Percentiles rank a stretch among this genome's conserved stretches.
phyloP scores from a whole-genome alignment of 768 basidiomycete species.

The Xerocomus potaroensis region DNA sequence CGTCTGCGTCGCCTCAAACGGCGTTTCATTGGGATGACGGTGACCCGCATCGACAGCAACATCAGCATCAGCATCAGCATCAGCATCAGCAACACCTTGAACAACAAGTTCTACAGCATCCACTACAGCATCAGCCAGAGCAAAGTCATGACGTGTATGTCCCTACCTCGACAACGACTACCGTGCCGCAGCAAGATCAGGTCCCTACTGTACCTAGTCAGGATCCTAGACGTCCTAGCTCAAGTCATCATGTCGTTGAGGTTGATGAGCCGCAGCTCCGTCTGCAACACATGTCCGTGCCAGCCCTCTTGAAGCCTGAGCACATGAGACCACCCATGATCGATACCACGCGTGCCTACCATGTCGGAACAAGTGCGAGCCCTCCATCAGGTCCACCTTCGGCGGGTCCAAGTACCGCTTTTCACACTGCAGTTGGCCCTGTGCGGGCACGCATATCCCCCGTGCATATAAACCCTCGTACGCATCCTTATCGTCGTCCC shows the following conservation, averaged over 20 bases:
- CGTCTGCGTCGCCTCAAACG: constrained; percentile 44
- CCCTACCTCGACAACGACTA: constrained; percentile 11
- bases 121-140: constrained; percentile 34
- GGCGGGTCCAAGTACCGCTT: constrained; percentile 18
- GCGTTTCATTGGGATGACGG: constrained; percentile 42
- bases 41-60: constrained; percentile 25
- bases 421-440: constrained; percentile 20
- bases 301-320: constrained; percentile 19
- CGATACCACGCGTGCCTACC: constrained; percentile 29
- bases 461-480: constrained; percentile 18
- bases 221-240: constrained; percentile 16
- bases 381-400: constrained; percentile 31
- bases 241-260: constrained; percentile 16
- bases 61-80: constrained; percentile 28
- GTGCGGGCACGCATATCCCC: constrained; percentile 26
- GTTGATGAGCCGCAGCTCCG: constrained; percentile 23
- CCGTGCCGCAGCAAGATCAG: constrained; percentile 25
- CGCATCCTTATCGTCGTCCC: constrained; percentile 30
- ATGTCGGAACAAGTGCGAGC: constrained; percentile 25
- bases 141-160: constrained; percentile 22
- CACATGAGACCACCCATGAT: constrained; percentile 35
- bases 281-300: constrained; percentile 23
- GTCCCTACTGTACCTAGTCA: constrained; percentile 31
- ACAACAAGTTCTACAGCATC: constrained; percentile 38
- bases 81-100: constrained; percentile 33